These are phyloP conservation scores for Fusarium palustre DNA, from an alignment of 2,329 filamentous ascomycete genomes.

Conservation along the genomic window DNA sequence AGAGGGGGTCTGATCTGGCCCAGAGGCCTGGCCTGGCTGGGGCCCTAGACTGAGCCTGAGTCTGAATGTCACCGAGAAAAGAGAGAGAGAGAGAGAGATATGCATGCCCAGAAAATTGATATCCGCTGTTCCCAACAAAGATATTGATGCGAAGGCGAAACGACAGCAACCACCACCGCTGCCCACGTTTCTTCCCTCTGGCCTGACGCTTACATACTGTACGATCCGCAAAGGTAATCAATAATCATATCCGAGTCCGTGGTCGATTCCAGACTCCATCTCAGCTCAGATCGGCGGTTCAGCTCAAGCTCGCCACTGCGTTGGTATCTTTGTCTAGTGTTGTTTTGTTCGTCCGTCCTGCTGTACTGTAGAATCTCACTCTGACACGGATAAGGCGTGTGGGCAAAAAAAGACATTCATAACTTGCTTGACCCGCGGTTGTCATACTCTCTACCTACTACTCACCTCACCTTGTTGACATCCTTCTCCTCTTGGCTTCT, in stretches of 20 bases:
- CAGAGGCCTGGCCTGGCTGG: background rate
- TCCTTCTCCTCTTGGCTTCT: slow-evolving; percentile 11
- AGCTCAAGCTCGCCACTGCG: slow-evolving; percentile 1
- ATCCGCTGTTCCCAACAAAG: slow-evolving; percentile 7
- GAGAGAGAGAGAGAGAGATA: background rate
- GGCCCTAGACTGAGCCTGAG: slow-evolving; percentile 4
- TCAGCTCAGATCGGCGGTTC: slow-evolving; percentile 11
- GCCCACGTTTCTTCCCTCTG: background rate
- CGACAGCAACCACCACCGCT: background rate
- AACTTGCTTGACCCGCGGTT: slow-evolving; percentile 26
- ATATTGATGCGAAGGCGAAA: slow-evolving; percentile 1
- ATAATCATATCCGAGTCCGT: background rate
- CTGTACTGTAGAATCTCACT: background rate
- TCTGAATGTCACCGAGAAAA: slow-evolving; percentile 5
- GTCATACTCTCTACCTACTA: slow-evolving; percentile 3
- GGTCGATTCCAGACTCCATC: slow-evolving; percentile 10
- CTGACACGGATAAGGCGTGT: slow-evolving; percentile 14
- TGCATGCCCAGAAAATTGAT: slow-evolving; percentile 1
- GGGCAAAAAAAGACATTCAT: slow-evolving; percentile 30
- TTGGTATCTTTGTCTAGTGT: slow-evolving; percentile 2
- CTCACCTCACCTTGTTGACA: slow-evolving; percentile 9
- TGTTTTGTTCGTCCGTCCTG: background rate
- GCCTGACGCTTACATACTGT: background rate
- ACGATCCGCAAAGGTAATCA: background rate
- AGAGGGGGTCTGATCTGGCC: background rate